Evolutionary conservation across 2,329 filamentous ascomycete species (phyloP).

Genomic region (Polytolypa hystricis): DNA sequence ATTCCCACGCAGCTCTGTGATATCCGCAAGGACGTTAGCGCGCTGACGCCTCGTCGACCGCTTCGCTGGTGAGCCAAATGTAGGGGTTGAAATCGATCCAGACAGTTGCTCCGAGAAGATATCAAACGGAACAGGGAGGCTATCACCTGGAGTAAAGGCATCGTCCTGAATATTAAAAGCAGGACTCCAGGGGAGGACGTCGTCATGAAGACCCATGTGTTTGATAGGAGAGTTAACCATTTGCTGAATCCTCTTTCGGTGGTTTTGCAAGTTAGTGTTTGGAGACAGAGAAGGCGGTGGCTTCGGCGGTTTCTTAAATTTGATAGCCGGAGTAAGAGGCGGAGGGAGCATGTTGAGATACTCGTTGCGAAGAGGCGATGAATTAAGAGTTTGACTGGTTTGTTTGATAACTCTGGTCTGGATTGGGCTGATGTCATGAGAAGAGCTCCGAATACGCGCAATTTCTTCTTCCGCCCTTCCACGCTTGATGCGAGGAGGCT

Average conservation of each 20-base stretch:
- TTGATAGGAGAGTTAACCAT: conserved; percentile 68
- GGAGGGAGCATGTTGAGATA: conserved; percentile 53
- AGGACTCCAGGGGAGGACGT: conserved; percentile 34
- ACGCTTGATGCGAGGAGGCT: conserved; percentile 70
- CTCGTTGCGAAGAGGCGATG: conserved; percentile 54
- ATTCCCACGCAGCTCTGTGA: conserved; percentile 28
- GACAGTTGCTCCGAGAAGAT: conserved; percentile 40
- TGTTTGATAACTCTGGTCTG: conserved; percentile 32
- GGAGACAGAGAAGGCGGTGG: conserved; percentile 74
- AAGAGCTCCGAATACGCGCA: conserved; percentile 80
- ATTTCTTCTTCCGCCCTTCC: conserved; percentile 94
- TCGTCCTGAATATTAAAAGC: conserved; percentile 43
- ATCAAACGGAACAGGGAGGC: conserved; percentile 42
- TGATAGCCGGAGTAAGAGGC: conserved; percentile 72
- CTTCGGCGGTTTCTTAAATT: conserved; percentile 58
- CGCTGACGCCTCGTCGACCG: conserved; percentile 41
- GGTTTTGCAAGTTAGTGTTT: conserved; percentile 80
- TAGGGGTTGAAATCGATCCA: conserved; percentile 28
- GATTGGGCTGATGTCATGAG: conserved; percentile 73
- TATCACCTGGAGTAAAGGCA: conserved; percentile 21
- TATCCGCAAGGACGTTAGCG: conserved; percentile 40
- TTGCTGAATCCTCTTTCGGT: conserved; percentile 69
- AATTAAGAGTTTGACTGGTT: conserved; percentile 39
- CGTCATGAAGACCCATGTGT: conserved; percentile 31
- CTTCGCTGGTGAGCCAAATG: conserved; percentile 45